A percentile compares a stretch with the other conserved stretches of the same genome.
phyloP scores from a whole-genome alignment of 2,329 filamentous ascomycete species.

The Talaromyces sp. region DNA sequence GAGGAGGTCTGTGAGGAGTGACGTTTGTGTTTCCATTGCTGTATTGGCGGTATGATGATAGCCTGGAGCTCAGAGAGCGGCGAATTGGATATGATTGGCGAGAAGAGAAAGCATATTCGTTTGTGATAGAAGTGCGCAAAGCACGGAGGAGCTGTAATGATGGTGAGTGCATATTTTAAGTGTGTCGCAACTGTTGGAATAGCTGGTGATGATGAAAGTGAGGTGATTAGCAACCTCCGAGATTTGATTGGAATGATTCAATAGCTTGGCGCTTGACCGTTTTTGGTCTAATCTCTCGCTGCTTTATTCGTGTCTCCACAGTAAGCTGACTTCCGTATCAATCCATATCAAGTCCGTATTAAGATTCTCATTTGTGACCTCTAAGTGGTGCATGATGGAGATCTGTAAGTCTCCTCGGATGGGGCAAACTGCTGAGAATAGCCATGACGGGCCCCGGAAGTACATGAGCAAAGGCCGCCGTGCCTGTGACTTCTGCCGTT shows the following conservation, averaged over 20 bases:
- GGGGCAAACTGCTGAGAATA: background rate
- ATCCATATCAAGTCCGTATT: background rate
- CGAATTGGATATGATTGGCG: background rate
- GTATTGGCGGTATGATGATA: conserved; percentile 23
- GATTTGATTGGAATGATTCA: conserved; percentile 5
- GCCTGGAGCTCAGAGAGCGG: conserved; percentile 19
- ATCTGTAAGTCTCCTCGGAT: background rate
- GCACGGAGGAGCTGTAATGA: conserved; percentile 43
- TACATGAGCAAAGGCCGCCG: conserved; percentile 15
- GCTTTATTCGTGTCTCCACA: background rate
- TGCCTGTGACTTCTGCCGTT: conserved; percentile 14
- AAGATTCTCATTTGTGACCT: background rate
- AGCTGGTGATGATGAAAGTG: background rate
- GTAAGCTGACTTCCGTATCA: background rate
- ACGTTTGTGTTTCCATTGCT: conserved; percentile 24
- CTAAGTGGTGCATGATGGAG: background rate
- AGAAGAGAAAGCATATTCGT: background rate
- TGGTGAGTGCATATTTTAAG: conserved; percentile 35
- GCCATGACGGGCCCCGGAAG: conserved; percentile 1
- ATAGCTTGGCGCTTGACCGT: background rate
- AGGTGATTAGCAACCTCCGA: background rate
- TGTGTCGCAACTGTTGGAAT: too few relatives aligned
- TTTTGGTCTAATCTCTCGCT: background rate
- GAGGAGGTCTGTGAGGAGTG: conserved; percentile 26
- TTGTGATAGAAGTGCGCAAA: conserved; percentile 35